phyloP scores from a whole-genome alignment of 2,329 filamentous ascomycete species.

The Amauroascus niger region DNA sequence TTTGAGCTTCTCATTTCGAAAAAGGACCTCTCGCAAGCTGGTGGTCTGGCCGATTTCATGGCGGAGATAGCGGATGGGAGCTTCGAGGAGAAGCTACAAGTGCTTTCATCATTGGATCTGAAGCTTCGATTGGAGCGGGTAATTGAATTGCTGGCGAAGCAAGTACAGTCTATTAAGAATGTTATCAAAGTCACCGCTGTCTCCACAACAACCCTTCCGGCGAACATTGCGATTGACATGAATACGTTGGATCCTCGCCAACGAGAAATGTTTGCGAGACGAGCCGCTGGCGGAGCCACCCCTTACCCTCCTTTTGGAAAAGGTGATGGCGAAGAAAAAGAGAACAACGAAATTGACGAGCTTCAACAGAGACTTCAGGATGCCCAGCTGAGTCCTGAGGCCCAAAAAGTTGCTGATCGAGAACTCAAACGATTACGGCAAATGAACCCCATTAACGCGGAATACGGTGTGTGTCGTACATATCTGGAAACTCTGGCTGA shows the following conservation, averaged over 20 bases:
- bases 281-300: conserved; percentile 26
- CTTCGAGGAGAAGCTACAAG: conserved; percentile 81
- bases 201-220: conserved; percentile 53
- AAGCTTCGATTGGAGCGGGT: conserved; percentile 71
- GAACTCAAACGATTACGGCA: conserved; percentile 82
- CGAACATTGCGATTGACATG: conserved; percentile 50
- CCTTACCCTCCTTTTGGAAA: conserved; percentile 27
- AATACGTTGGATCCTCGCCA: conserved; percentile 42
- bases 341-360: conserved; percentile 82
- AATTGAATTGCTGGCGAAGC: conserved; percentile 70
- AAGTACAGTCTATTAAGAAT: conserved; percentile 74
- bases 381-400: conserved; percentile 72
- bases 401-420: conserved; percentile 78
- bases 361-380: conserved; percentile 77
- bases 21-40: conserved; percentile 73
- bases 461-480: conserved; percentile 86
- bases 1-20: conserved; percentile 79
- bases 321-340: conserved; percentile 59
- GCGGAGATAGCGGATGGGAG: conserved; percentile 78
- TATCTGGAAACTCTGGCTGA: conserved; percentile 91
- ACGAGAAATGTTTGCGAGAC: conserved; percentile 37
- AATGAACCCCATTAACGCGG: conserved; percentile 92
- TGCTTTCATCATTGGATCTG: conserved; percentile 71
- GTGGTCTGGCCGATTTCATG: conserved; percentile 89
- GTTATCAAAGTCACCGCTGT: conserved; percentile 78